A percentile compares a stretch with the other conserved stretches of the same genome.
These are phyloP conservation scores for Quercus robur DNA, from an alignment of 306 rosid genomes.

Conservation along the genomic window DNA sequence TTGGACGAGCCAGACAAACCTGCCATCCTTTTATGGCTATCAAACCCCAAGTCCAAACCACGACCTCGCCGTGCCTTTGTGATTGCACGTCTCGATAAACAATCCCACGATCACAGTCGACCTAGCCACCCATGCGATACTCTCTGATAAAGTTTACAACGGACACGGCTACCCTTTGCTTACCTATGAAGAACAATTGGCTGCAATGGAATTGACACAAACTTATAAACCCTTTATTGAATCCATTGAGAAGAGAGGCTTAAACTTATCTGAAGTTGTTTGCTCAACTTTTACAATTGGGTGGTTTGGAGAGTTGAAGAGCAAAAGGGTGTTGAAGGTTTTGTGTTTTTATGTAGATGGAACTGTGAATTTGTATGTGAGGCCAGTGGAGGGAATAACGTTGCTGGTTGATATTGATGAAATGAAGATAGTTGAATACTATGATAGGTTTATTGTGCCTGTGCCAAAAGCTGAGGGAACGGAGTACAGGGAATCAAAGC, in stretches of 20 bases:
- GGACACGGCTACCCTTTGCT: background rate
- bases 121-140: background rate
- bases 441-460: slow-evolving; percentile 23
- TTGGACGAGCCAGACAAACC: background rate
- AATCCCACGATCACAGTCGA: background rate
- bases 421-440: slow-evolving; percentile 30
- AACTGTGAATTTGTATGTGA: slow-evolving; percentile 30
- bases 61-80: background rate
- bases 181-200: background rate
- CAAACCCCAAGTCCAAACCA: background rate
- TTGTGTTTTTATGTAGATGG: slow-evolving; percentile 22
- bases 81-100: background rate
- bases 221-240: slow-evolving; percentile 15
- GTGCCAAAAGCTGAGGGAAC: slow-evolving; percentile 9
- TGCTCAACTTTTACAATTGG: background rate
- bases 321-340: slow-evolving; percentile 11
- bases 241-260: slow-evolving; percentile 27
- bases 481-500: slow-evolving; percentile 23
- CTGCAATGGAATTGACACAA: slow-evolving; percentile 14
- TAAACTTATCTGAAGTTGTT: slow-evolving; percentile 26
- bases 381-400: background rate
- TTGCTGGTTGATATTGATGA: slow-evolving; percentile 32
- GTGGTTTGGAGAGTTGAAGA: no score
- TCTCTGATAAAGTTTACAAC: background rate
- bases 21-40: background rate